Conservation (phyloP, 2,329 filamentous ascomycete genomes). For the Colletotrichum cuscutae region DNA sequence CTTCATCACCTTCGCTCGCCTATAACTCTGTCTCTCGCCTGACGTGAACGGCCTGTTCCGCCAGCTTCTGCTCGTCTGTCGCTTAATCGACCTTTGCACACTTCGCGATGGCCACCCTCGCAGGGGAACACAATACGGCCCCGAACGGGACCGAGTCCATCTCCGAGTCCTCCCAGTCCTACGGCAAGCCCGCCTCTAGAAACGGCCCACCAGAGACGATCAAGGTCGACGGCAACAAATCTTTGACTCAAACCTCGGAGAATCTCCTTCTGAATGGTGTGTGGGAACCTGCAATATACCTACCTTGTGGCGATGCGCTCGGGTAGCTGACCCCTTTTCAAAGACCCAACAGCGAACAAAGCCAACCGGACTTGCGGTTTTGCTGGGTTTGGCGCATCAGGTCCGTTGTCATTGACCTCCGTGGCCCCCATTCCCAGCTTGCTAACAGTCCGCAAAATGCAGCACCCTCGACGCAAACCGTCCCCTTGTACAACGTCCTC, state of each 20-base stretch:
- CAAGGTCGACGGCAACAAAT: conserved; percentile 43
- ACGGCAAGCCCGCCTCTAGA: conserved; percentile 29
- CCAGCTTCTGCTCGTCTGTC: background rate
- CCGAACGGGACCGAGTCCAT: conserved; percentile 27
- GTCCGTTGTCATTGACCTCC: background rate
- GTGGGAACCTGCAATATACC: conserved; percentile 24
- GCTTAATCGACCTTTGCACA: background rate
- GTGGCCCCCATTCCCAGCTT: background rate
- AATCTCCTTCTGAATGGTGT: conserved; percentile 48
- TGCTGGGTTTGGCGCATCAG: conserved; percentile 30
- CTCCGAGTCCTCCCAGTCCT: conserved; percentile 30
- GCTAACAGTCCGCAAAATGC: conserved; percentile 4
- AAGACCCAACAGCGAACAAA: conserved; percentile 28
- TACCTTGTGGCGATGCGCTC: conserved; percentile 3
- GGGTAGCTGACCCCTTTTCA: conserved; percentile 14
- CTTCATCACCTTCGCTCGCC: background rate
- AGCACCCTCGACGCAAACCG: conserved; percentile 45
- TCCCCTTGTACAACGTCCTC: conserved; percentile 86
- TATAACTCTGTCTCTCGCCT: background rate
- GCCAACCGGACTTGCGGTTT: conserved; percentile 36
- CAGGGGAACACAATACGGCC: background rate
- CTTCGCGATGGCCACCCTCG: conserved; percentile 6
- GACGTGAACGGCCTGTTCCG: background rate
- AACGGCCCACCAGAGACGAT: conserved; percentile 23
- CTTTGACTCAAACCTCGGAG: conserved; percentile 44